Conservation (phyloP, 129 eudicot species). For the Centella asiatica region DNA sequence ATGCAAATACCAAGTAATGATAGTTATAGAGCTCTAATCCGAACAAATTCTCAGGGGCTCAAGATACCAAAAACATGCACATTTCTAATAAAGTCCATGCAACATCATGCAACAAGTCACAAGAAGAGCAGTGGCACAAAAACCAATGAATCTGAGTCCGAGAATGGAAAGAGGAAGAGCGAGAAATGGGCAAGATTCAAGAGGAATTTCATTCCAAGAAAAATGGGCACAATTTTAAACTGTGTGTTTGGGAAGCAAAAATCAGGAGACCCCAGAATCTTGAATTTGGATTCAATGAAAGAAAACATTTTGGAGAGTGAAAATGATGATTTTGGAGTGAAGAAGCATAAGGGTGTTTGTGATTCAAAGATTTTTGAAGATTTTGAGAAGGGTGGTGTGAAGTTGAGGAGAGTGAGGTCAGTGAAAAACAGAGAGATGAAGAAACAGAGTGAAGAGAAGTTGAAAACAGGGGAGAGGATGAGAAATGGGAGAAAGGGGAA, state of each 20-base stretch:
- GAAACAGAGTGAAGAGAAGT: constrained; percentile 9
- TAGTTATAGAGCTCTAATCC: not conserved
- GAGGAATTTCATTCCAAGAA: not conserved
- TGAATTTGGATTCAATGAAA: not conserved
- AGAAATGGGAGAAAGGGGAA: not conserved
- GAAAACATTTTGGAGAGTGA: constrained; percentile 2
- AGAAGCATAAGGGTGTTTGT: not conserved
- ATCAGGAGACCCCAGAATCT: not conserved
- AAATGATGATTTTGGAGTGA: not conserved
- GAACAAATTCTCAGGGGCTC: not conserved
- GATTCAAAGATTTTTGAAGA: too few relatives aligned
- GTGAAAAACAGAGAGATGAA: constrained; percentile 5
- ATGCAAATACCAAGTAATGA: not conserved
- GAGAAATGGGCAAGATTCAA: not conserved
- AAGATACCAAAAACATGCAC: not conserved
- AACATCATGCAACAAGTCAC: too few relatives aligned
- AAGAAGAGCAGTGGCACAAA: not conserved
- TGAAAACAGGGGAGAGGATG: constrained; percentile 5
- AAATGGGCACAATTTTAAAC: constrained; percentile 1
- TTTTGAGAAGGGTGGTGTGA: not conserved
- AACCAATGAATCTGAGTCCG: not conserved
- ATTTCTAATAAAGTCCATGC: not conserved
- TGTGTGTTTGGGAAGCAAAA: not conserved
- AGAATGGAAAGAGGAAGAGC: not conserved
- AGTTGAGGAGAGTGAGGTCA: constrained; percentile 16